Percentiles rank a stretch among this genome's conserved stretches.
These are phyloP conservation scores for Botryosphaeria agaves DNA, from an alignment of 2,329 filamentous ascomycete species.

Conservation along the genomic window DNA sequence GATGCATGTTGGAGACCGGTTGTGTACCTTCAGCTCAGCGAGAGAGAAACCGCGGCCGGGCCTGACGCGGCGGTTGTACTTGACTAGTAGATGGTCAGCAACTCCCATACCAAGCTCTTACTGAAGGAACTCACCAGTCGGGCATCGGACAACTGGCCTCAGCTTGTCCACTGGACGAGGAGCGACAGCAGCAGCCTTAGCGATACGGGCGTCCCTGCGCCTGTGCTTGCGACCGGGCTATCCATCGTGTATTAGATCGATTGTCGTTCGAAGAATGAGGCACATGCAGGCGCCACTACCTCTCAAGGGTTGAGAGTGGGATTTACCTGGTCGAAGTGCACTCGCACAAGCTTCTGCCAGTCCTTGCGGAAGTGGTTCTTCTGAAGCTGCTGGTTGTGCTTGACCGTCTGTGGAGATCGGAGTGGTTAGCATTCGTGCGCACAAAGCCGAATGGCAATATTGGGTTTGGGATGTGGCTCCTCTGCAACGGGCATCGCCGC, in stretches of 20 bases:
- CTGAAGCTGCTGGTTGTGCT: constrained; percentile 98
- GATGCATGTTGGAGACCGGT: too few species aligned
- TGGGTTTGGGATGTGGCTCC: too few species aligned
- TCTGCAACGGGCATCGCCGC: too few species aligned
- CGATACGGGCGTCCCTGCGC: constrained; percentile 77
- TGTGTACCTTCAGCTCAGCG: constrained; percentile 83
- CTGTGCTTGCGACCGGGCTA: constrained; percentile 93
- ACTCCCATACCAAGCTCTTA: too few species aligned
- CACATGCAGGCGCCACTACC: constrained; percentile 31
- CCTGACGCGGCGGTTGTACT: constrained; percentile 87
- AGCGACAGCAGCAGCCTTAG: constrained; percentile 89
- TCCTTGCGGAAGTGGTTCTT: constrained; percentile 79
- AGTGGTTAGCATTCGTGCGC: too few species aligned
- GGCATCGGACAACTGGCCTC: constrained; percentile 91
- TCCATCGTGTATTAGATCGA: constrained; percentile 19
- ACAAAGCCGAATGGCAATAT: too few species aligned
- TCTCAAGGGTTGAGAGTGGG: constrained; percentile 32
- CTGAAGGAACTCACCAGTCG: constrained; percentile 94
- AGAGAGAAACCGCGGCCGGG: constrained; percentile 96
- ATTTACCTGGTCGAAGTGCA: constrained; percentile 98
- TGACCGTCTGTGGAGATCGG: constrained; percentile 81
- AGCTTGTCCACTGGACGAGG: constrained; percentile 96
- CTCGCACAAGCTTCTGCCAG: constrained; percentile 97
- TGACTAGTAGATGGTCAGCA: too few species aligned
- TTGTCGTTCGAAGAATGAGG: constrained; percentile 11